Conservation (phyloP, 2,329 filamentous ascomycete species). For the Hypoxylon sp. region DNA sequence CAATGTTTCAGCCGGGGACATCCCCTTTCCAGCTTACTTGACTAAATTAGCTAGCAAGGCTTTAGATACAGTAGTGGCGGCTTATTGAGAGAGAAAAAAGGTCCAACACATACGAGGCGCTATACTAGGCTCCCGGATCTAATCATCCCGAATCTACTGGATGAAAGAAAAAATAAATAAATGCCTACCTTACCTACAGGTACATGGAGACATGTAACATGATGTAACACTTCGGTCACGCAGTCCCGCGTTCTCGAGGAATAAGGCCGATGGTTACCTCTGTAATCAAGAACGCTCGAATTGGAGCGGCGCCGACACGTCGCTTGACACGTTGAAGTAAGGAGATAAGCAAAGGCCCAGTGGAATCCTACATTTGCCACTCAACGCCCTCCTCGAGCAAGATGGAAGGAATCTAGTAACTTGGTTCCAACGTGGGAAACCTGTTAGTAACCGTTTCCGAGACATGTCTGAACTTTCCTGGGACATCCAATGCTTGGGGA, state of each 20-base stretch:
- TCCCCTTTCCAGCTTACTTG: not conserved
- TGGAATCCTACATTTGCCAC: not conserved
- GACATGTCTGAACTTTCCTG: conserved; percentile 23
- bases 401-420: not conserved
- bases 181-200: not conserved
- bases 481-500: conserved; percentile 24
- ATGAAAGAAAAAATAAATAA: conserved; percentile 13
- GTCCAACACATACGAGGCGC: conserved; percentile 13
- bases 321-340: not conserved
- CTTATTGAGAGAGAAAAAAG: conserved; percentile 7
- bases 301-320: not conserved
- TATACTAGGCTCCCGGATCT: conserved; percentile 24
- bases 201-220: conserved; percentile 21
- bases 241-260: conserved; percentile 1
- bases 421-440: conserved; percentile 3
- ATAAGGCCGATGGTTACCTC: not conserved
- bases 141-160: conserved; percentile 8
- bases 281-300: not conserved
- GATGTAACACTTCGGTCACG: conserved; percentile 16
- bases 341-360: not conserved
- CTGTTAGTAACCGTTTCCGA: conserved; percentile 17
- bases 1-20: conserved; percentile 22
- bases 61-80: not conserved
- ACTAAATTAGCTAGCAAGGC: conserved; percentile 18
- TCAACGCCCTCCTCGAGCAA: not conserved